Percentiles rank a stretch among this genome's conserved stretches.
These are phyloP conservation scores for Brassica carinata DNA, from an alignment of 345 rosid genomes.

Conservation along the genomic window DNA sequence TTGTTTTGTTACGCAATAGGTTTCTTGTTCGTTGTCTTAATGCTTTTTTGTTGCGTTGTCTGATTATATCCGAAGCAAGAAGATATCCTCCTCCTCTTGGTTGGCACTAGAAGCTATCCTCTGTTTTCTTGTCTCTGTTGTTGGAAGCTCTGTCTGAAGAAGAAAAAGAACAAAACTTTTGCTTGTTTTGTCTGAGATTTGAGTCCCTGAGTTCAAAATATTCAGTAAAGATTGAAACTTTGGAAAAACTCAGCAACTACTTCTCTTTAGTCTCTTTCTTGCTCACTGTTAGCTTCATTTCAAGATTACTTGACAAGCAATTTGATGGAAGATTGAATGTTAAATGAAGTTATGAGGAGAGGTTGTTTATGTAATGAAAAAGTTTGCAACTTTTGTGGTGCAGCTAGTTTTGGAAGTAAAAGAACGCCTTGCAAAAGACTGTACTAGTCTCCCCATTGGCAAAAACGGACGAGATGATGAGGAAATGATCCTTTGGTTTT, in stretches of 20 bases:
- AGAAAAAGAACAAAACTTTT: background rate
- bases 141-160: slow-evolving; percentile 13
- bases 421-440: slow-evolving; percentile 62
- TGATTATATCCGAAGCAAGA: slow-evolving; percentile 7
- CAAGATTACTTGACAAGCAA: background rate
- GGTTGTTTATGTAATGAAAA: background rate
- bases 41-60: slow-evolving; percentile 13
- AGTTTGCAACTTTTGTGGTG: slow-evolving; percentile 27
- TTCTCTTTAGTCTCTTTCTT: background rate
- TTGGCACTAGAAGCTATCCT: background rate
- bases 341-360: background rate
- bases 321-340: background rate
- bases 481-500: slow-evolving; percentile 86
- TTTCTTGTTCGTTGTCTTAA: background rate
- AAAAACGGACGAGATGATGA: slow-evolving; percentile 93
- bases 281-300: slow-evolving; percentile 13
- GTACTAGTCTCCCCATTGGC: slow-evolving; percentile 67
- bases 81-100: background rate
- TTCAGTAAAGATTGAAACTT: background rate
- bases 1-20: slow-evolving; percentile 20
- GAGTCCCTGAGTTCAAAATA: background rate
- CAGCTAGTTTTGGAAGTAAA: slow-evolving; percentile 84
- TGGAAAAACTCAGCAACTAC: background rate
- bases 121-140: slow-evolving; percentile 10
- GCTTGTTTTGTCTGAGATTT: background rate